phyloP scores from a whole-genome alignment of 1,139 yeast species.

The Blastobotrys proliferans region DNA sequence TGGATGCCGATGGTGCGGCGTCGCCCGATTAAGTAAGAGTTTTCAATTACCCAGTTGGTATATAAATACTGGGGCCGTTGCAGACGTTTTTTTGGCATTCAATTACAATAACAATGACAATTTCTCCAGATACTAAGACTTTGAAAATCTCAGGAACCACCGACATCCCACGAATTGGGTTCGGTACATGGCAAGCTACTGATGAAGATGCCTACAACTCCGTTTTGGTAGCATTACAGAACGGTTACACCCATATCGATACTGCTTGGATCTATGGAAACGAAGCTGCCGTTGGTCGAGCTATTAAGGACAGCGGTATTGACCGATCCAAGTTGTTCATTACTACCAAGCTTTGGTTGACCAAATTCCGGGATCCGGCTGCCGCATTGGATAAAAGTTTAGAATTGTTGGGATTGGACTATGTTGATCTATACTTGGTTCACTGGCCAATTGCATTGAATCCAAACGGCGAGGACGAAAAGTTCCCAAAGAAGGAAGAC shows the following conservation, averaged over 20 bases:
- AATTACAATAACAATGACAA: constrained; percentile 18
- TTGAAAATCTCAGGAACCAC: constrained; percentile 55
- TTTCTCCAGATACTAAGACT: constrained; percentile 18
- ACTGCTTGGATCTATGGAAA: constrained; percentile 66
- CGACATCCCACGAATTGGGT: constrained; percentile 63
- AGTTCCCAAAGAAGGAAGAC: constrained; percentile 33
- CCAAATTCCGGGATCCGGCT: constrained; percentile 49
- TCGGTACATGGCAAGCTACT: constrained; percentile 76
- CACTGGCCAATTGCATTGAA: constrained; percentile 77
- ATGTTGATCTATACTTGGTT: constrained; percentile 75
- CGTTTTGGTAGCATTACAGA: constrained; percentile 57
- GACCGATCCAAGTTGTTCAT: constrained; percentile 50
- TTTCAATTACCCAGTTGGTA: no score
- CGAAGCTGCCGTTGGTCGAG: constrained; percentile 52
- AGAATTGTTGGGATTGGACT: constrained; percentile 63
- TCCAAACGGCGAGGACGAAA: constrained; percentile 40
- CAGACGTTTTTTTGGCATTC: no score
- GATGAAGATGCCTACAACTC: constrained; percentile 57
- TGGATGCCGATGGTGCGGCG: no score
- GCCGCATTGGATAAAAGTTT: constrained; percentile 58
- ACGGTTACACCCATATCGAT: constrained; percentile 77
- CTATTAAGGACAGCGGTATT: constrained; percentile 46
- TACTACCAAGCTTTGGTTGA: constrained; percentile 53
- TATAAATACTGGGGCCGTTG: no score
- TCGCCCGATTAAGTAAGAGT: no score